A percentile compares a stretch with the other conserved stretches of the same genome.
Evolutionary conservation across 139 green algal species (phyloP).

Genomic region (Deuterostichococcus epilithicus): DNA sequence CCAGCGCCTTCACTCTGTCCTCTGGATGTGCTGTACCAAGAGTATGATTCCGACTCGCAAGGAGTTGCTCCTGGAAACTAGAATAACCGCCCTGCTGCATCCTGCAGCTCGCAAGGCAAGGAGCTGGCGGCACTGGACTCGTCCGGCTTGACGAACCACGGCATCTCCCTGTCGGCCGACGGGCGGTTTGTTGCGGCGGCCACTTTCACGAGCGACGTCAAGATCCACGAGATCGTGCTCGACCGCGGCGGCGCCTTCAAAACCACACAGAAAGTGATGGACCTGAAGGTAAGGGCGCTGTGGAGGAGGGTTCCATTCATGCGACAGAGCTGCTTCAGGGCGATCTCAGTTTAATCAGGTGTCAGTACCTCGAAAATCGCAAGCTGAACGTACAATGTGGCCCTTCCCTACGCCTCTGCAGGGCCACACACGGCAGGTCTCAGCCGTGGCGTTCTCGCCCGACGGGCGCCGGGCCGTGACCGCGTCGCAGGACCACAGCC

Average conservation of each 20-base stretch:
- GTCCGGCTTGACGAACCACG: slow-evolving; percentile 34
- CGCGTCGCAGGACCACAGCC: slow-evolving; percentile 31
- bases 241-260: slow-evolving; percentile 22
- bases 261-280: slow-evolving; percentile 33
- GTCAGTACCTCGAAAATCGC: too few relatives aligned
- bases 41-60: slow-evolving; percentile 3
- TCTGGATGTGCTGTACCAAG: slow-evolving; percentile 1
- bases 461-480: slow-evolving; percentile 29
- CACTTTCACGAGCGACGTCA: slow-evolving; percentile 49
- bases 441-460: slow-evolving; percentile 37
- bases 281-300: slow-evolving; percentile 19
- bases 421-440: slow-evolving; percentile 35
- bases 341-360: too few relatives aligned
- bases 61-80: slow-evolving; percentile 2
- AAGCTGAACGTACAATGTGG: too few relatives aligned
- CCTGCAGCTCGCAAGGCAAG: neutral
- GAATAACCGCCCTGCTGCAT: slow-evolving; percentile 12
- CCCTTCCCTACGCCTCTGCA: neutral
- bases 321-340: too few relatives aligned
- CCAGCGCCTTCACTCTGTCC: slow-evolving; percentile 10
- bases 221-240: slow-evolving; percentile 35
- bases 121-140: slow-evolving; percentile 25
- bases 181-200: slow-evolving; percentile 38
- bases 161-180: slow-evolving; percentile 23
- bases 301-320: neutral